phyloP scores from a whole-genome alignment of 352 stramenopile genomes.

The Lagenidium giganteum region DNA sequence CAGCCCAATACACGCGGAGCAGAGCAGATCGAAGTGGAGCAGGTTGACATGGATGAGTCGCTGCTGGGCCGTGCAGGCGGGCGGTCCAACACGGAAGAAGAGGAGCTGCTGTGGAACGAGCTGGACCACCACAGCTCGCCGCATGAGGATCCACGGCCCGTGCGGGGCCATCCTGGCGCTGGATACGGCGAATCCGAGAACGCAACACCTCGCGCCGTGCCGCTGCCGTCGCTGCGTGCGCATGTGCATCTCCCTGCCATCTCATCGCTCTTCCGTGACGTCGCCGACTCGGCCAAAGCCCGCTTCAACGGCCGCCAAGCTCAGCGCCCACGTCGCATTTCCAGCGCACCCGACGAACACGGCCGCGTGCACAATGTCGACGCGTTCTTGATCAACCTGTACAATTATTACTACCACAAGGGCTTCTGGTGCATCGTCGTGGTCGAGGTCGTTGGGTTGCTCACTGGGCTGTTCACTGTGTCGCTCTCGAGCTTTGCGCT shows the following conservation, averaged over 20 bases:
- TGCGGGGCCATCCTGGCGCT: too few species aligned
- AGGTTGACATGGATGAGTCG: slow-evolving; percentile 79
- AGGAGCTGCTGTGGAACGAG: slow-evolving; percentile 80
- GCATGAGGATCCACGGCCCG: too few species aligned
- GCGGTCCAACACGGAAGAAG: slow-evolving; percentile 35
- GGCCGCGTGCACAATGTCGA: slow-evolving; percentile 84
- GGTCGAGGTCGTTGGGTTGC: slow-evolving; percentile 87
- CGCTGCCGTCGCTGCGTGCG: slow-evolving; percentile 57
- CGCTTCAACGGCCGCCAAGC: slow-evolving; percentile 15
- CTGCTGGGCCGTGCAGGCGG: slow-evolving; percentile 30
- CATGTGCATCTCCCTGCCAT: slow-evolving; percentile 74
- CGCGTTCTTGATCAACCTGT: slow-evolving; percentile 90
- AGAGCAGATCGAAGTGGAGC: background rate
- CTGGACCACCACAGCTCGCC: slow-evolving; percentile 65
- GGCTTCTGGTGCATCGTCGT: slow-evolving; percentile 89
- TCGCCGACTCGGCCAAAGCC: slow-evolving; percentile 48
- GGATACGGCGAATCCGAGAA: too few species aligned
- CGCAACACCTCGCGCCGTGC: too few species aligned
- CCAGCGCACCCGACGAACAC: slow-evolving; percentile 55
- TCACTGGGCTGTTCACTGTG: slow-evolving; percentile 95
- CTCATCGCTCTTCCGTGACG: slow-evolving; percentile 67
- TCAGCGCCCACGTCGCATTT: slow-evolving; percentile 14
- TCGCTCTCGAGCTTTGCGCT: slow-evolving; percentile 93
- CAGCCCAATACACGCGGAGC: too few species aligned
- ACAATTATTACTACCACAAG: slow-evolving; percentile 94